Base-by-base conservation (phyloP, 306 rosid genomes). In the Medicago arabica region DNA sequence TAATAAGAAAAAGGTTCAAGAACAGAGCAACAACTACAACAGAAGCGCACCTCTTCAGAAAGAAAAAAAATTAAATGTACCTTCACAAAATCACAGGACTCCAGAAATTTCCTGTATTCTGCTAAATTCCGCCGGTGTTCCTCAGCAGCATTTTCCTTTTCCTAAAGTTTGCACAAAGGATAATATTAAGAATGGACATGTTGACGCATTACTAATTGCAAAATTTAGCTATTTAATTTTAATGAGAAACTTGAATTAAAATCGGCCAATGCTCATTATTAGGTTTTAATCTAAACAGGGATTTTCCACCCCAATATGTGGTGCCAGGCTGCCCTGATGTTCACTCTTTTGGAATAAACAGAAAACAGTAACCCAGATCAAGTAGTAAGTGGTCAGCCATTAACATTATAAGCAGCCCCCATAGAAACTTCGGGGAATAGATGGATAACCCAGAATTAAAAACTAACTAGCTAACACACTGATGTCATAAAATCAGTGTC, bases 41-140 rank as follows among this genome's bases (percentile, higher is more conserved):
- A 49, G 18, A 86, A 71, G 65, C 5, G 15, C 14, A 58, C 44
- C 18, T 18, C 18, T 76, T 83, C 67, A 67, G 31, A 28, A 28
- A 28, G 31, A 28, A 28, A 44, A 13, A 7, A 40, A 40, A 40
- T 75, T 63, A 55, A 50, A 72, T 17, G 9, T 72, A 96, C 99
- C 98, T 92, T 96, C 11, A 96, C 85, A 83, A 88, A 92, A 75
- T 96, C 97, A 43, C 96, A 90, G 62, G 97, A 82, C 85, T 90
- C 97, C 19, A 96, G 85, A 76, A 88, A 92, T 80, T 90, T 89
- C 82, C 84, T 90, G 83, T 88, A 96, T 69, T 92, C 97, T 2
- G 88, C 89, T 80, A 86, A 49, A 88, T 87, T 90, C 62, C 58
- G 75, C 54, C 84, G 87, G 71, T 92, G 97, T 58, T 96, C 97